phyloP scores from a whole-genome alignment of 345 rosid species.

The Orychophragmus violaceus region DNA sequence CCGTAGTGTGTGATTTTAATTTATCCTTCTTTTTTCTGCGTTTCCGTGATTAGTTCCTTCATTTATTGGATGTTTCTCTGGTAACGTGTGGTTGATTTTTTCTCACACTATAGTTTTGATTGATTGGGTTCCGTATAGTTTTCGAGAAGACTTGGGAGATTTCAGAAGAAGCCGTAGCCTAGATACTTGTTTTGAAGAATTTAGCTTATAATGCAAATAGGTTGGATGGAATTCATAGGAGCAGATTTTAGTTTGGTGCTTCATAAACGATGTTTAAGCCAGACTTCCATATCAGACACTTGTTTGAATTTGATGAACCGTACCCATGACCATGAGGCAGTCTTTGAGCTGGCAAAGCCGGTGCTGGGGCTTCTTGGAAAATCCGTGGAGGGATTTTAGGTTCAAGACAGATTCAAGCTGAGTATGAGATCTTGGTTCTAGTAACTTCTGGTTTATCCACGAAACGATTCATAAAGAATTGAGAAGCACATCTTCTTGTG shows the following conservation, averaged over 20 bases:
- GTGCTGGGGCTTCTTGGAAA: neutral
- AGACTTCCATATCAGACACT: neutral
- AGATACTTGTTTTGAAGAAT: neutral
- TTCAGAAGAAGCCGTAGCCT: neutral
- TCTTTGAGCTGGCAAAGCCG: neutral
- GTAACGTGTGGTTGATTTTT: slow-evolving; percentile 16
- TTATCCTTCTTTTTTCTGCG: neutral
- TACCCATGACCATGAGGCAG: slow-evolving; percentile 9
- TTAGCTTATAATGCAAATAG: neutral
- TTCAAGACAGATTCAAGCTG: slow-evolving; percentile 7
- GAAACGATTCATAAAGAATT: neutral
- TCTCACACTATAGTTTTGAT: neutral
- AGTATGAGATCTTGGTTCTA: slow-evolving; percentile 1
- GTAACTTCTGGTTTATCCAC: neutral
- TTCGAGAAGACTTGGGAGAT: too few species aligned
- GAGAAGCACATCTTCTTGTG: neutral
- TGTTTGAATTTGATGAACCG: slow-evolving; percentile 4
- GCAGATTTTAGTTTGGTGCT: neutral
- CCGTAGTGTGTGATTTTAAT: neutral
- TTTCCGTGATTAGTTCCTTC: slow-evolving; percentile 7
- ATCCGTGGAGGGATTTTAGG: neutral
- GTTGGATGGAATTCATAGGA: too few species aligned
- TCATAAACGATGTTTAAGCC: neutral
- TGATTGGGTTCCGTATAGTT: slow-evolving; percentile 5
- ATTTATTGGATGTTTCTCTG: neutral